phyloP scores from a whole-genome alignment of 306 rosid genomes.

The Delonix regia region DNA sequence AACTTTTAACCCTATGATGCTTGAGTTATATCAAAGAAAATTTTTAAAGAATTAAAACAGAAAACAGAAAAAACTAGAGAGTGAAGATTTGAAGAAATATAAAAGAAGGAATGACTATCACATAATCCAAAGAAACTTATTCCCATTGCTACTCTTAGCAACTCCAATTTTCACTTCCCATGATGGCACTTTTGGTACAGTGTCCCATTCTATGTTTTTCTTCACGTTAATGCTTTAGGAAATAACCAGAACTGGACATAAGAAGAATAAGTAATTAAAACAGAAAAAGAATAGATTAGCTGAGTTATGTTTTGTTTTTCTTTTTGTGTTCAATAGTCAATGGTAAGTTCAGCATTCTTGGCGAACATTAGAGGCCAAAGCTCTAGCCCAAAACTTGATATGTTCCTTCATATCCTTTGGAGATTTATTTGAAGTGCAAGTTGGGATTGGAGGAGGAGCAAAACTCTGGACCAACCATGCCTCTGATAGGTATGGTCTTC shows the following conservation, averaged over 20 bases:
- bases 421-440: conserved; percentile 54
- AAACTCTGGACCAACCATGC: conserved; percentile 75
- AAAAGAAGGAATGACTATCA: too few species aligned
- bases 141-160: not conserved
- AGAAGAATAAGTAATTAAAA: not conserved
- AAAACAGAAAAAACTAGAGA: not conserved
- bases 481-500: conserved; percentile 89
- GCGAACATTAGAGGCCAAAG: conserved; percentile 80
- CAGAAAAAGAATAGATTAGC: not conserved
- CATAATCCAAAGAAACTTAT: too few species aligned
- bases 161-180: not conserved
- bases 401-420: conserved; percentile 69
- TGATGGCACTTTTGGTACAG: not conserved
- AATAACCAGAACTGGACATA: not conserved
- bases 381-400: conserved; percentile 91
- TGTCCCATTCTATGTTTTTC: not conserved
- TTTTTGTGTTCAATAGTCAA: conserved; percentile 2
- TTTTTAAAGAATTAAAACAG: not conserved
- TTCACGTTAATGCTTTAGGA: not conserved
- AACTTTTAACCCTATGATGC: not conserved
- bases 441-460: conserved; percentile 71
- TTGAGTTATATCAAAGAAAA: not conserved
- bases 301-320: not conserved
- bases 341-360: conserved; percentile 47
- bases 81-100: not conserved